These are phyloP conservation scores for Nannizziopsis arthrosporioides DNA, from an alignment of 2,329 filamentous ascomycete genomes.

Conservation along the genomic window DNA sequence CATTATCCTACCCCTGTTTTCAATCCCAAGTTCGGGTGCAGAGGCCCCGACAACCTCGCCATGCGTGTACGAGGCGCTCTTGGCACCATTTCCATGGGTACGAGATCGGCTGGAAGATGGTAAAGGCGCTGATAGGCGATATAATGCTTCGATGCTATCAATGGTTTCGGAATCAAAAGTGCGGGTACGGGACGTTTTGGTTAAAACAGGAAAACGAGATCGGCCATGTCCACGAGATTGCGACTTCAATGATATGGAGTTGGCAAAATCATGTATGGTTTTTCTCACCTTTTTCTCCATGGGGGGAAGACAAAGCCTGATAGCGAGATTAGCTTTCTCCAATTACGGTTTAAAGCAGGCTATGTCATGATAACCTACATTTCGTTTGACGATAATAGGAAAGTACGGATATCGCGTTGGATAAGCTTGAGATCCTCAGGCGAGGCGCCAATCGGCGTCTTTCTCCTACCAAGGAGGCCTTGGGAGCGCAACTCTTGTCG, in stretches of 20 bases:
- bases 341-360: neutral
- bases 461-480: constrained; percentile 51
- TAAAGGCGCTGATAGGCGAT: constrained; percentile 21
- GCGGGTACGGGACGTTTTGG: constrained; percentile 58
- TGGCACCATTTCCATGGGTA: constrained; percentile 23
- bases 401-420: constrained; percentile 58
- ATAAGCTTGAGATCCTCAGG: constrained; percentile 58
- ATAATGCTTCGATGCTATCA: constrained; percentile 33
- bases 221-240: constrained; percentile 67
- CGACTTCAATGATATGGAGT: constrained; percentile 65
- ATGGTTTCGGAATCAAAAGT: constrained; percentile 48
- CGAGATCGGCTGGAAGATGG: neutral
- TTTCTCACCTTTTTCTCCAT: constrained; percentile 72
- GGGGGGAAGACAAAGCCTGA: constrained; percentile 62
- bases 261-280: constrained; percentile 66
- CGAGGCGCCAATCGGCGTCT: constrained; percentile 48
- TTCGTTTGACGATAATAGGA: constrained; percentile 52
- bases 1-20: constrained; percentile 76
- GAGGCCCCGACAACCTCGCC: constrained; percentile 79
- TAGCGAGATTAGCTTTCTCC: neutral
- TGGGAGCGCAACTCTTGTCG: constrained; percentile 57
- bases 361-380: constrained; percentile 41
- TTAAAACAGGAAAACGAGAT: constrained; percentile 63
- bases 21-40: constrained; percentile 69
- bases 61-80: constrained; percentile 55